A percentile compares a stretch with the other conserved stretches of the same genome.
phyloP scores from a whole-genome alignment of 257 asterid species.

The Solanum lycopersicoides region DNA sequence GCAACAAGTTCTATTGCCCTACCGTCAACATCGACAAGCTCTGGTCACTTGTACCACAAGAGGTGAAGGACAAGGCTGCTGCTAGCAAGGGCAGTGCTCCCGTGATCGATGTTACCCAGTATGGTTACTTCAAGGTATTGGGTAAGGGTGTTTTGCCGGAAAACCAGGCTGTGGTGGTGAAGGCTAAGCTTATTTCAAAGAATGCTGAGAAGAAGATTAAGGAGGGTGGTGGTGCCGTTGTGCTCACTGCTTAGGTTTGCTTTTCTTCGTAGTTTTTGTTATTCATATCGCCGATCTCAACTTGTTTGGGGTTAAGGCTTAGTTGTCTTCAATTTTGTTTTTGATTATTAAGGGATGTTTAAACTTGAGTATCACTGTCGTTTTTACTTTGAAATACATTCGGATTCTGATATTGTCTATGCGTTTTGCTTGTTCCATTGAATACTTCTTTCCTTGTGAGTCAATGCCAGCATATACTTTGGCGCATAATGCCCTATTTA shows the following conservation, averaged over 20 bases:
- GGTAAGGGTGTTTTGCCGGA: conserved; percentile 48
- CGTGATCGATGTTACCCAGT: conserved; percentile 46
- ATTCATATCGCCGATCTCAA: not conserved
- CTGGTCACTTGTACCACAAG: conserved; percentile 55
- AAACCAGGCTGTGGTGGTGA: conserved; percentile 34
- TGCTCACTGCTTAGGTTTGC: conserved; percentile 47
- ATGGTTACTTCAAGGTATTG: conserved; percentile 60
- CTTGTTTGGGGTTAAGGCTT: not conserved
- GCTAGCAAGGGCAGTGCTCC: conserved; percentile 26
- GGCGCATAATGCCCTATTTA: not conserved
- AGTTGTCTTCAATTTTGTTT: not conserved
- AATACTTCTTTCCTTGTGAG: not conserved
- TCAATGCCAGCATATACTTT: not conserved
- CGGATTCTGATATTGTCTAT: not conserved
- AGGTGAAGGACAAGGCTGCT: conserved; percentile 45
- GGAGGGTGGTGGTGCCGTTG: conserved; percentile 58
- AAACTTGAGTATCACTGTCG: not conserved
- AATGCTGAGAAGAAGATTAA: conserved; percentile 59
- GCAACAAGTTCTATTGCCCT: conserved; percentile 57
- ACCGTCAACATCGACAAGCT: conserved; percentile 53
- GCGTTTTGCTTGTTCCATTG: not conserved
- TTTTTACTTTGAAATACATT: not conserved
- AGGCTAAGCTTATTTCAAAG: conserved; percentile 52
- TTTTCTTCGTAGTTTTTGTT: not conserved
- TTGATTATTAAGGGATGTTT: not conserved